Evolutionary conservation across 1,284 basidiomycete genomes (phyloP).

Genomic region (Tilletia indica): DNA sequence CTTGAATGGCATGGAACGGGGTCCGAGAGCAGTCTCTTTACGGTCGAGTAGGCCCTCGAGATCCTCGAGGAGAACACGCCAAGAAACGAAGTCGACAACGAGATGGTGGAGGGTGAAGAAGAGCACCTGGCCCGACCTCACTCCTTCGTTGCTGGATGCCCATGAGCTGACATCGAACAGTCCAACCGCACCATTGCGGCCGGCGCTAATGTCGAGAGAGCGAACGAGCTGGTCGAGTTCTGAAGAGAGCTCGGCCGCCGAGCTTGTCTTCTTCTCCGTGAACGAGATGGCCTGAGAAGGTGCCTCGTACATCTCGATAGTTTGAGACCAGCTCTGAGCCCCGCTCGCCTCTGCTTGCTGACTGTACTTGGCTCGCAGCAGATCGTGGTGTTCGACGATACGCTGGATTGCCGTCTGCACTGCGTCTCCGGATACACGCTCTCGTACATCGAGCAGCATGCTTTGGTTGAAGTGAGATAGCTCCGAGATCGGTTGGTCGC

Average conservation of each 20-base stretch:
- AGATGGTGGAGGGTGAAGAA: conserved; percentile 9
- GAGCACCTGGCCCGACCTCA: neutral
- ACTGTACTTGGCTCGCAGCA: neutral
- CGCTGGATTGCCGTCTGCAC: neutral
- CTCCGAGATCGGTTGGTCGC: too few relatives aligned
- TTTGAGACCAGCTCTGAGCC: neutral
- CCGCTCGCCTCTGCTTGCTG: neutral
- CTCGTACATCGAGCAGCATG: too few relatives aligned
- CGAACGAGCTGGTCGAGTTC: neutral
- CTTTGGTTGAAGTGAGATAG: too few relatives aligned
- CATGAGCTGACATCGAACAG: neutral
- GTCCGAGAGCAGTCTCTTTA: neutral
- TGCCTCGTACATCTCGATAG: neutral
- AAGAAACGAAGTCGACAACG: conserved; percentile 4
- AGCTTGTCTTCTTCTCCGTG: neutral
- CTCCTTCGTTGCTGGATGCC: neutral
- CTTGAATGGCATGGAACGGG: neutral
- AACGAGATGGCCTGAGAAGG: neutral
- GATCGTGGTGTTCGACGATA: neutral
- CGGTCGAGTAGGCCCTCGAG: neutral
- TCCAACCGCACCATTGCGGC: neutral
- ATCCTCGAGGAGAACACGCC: conserved; percentile 1
- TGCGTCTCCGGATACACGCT: neutral
- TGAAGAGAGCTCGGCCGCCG: neutral
- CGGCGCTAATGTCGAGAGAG: neutral